Evolutionary conservation across 148 eudicot species (phyloP).

Genomic region (Persicaria maculosa): DNA sequence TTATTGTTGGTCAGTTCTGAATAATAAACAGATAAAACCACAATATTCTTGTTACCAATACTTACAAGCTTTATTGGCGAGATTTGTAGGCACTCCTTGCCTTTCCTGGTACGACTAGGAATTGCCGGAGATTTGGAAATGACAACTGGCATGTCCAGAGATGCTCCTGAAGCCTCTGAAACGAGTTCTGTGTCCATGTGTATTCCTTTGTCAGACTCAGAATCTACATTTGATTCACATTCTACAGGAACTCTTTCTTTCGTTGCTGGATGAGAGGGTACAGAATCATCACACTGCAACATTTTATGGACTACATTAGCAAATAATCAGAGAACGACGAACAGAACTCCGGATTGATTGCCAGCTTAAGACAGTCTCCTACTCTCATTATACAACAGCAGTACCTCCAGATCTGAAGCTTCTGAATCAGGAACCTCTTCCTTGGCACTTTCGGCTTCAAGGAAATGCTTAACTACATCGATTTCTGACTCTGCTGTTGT

Average conservation of each 20-base stretch:
- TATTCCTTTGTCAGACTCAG: slow-evolving; percentile 6
- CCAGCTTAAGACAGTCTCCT: not conserved
- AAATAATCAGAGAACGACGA: not conserved
- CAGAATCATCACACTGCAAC: not conserved
- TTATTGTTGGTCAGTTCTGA: too few relatives aligned
- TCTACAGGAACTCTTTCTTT: slow-evolving; percentile 1
- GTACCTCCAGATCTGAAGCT: not conserved
- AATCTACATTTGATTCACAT: slow-evolving; percentile 13
- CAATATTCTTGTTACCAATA: not conserved
- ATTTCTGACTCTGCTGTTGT: slow-evolving; percentile 31
- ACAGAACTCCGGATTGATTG: slow-evolving; percentile 1
- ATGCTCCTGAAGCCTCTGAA: not conserved
- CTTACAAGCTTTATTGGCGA: not conserved
- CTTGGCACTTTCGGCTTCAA: slow-evolving; percentile 17
- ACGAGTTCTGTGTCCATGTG: not conserved
- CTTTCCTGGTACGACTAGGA: not conserved
- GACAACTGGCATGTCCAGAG: not conserved
- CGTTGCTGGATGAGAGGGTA: not conserved
- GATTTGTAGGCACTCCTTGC: not conserved
- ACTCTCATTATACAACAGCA: not conserved
- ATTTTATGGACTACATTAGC: not conserved
- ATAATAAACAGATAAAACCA: too few relatives aligned
- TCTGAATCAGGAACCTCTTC: slow-evolving; percentile 3
- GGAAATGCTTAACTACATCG: slow-evolving; percentile 35
- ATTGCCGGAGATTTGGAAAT: not conserved